Base-by-base conservation (phyloP, 129 eudicot species). In the Kitagawia praeruptora region DNA sequence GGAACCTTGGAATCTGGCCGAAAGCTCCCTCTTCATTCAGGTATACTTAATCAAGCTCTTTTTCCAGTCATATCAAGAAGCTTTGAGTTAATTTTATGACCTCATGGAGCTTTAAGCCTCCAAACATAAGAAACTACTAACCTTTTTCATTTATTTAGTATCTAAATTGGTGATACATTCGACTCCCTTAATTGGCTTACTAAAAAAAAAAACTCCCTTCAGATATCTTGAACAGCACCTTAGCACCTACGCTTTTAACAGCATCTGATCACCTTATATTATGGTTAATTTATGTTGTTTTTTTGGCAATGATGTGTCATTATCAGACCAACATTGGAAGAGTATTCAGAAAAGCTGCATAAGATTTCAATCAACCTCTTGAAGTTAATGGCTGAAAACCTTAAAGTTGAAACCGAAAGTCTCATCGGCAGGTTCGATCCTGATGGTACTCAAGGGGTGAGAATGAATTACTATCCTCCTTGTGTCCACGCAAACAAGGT, bases 381-480 rank as follows among this genome's bases (percentile, higher is more conserved):
- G 13, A 42, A 18, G 37, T 11, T 44, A 19, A 73, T 73, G 38
- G 77, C 77, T 11, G 54, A 73, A 73, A 73, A n/a, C 77, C 77
- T 73, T 0, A 44, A 44, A 44, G 53, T 73, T 73, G 54, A 73
- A 13, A 27, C 77, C 5, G 38, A 73, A 8, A 44, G 27, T 41
- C 34, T 73, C 77, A 44, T 8, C 21, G 25, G 54, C 34, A 73
- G 21, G 77, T 73, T 73, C 8, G 54, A 73, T 25, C 69, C 69
- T 23, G 77, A 73, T 73, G 51, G 77, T 2, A 4, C 2, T 73
- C 77, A 73, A 44, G 77, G 53, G 53, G 48, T 73, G 18, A 73
- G 77, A 73, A 73, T 73, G 77, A 73, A 73, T 44, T 73, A 73
- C 39, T 73, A 73, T 25, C 77, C 77, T 0, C 77, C 77, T n/a